Percentiles rank a stretch among this genome's conserved stretches.
Conservation (phyloP, 1,284 basidiomycete species). For the Cutaneotrichosporon cavernicola region DNA sequence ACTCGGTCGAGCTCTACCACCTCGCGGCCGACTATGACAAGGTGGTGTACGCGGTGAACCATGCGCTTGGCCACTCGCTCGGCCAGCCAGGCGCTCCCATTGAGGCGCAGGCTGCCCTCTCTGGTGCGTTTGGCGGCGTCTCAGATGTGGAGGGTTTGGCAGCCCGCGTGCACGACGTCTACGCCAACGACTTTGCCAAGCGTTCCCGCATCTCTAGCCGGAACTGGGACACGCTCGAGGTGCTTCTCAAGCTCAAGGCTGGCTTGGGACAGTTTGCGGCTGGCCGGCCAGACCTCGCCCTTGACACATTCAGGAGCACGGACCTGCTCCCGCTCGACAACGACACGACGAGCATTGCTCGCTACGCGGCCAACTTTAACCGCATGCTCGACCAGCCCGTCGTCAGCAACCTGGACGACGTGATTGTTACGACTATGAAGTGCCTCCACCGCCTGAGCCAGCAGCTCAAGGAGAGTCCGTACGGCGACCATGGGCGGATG, state of each 20-base stretch:
- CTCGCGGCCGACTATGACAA: slow-evolving; percentile 87
- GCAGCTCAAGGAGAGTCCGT: slow-evolving; percentile 68
- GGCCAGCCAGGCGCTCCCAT: slow-evolving; percentile 57
- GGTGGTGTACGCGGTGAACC: slow-evolving; percentile 83
- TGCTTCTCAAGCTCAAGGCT: slow-evolving; percentile 76
- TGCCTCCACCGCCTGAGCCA: slow-evolving; percentile 77
- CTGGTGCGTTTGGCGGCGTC: slow-evolving; percentile 47
- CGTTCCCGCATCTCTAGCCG: slow-evolving; percentile 74
- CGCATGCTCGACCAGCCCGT: slow-evolving; percentile 74
- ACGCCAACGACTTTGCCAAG: slow-evolving; percentile 74
- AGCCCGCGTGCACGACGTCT: slow-evolving; percentile 77
- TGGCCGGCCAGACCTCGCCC: slow-evolving; percentile 70
- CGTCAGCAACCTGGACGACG: slow-evolving; percentile 83
- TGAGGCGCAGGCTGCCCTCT: slow-evolving; percentile 22
- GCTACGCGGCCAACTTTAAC: slow-evolving; percentile 86
- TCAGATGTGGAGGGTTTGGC: slow-evolving; percentile 72
- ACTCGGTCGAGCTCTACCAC: slow-evolving; percentile 95
- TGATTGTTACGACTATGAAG: slow-evolving; percentile 92
- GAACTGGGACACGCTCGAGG: slow-evolving; percentile 62
- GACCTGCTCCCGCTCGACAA: slow-evolving; percentile 83
- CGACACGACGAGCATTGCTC: slow-evolving; percentile 80
- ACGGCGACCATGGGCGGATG: slow-evolving; percentile 57
- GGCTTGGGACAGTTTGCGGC: slow-evolving; percentile 74
- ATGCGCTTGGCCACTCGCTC: slow-evolving; percentile 82
- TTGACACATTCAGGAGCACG: slow-evolving; percentile 88